phyloP scores from a whole-genome alignment of 2,329 filamentous ascomycete species.

The Thermoascus crustaceus region DNA sequence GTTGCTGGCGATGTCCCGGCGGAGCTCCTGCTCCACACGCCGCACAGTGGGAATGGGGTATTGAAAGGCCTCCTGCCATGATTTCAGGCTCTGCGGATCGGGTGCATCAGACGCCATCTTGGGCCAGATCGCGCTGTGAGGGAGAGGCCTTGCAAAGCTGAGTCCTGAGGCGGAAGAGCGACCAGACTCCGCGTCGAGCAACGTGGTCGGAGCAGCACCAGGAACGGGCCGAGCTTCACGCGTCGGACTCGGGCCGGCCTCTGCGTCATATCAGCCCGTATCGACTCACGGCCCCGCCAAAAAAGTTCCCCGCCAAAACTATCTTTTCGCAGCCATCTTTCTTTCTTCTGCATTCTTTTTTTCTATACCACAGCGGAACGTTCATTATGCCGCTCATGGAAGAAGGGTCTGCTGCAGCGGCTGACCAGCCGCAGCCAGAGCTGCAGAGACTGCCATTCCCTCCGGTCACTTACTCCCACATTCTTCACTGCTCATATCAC shows the following conservation, averaged over 20 bases:
- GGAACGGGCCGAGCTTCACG: not conserved
- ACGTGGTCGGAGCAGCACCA: not conserved
- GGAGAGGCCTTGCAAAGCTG: not conserved
- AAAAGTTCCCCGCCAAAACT: slow-evolving; percentile 2
- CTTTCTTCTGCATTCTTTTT: slow-evolving; percentile 1
- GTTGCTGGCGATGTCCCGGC: slow-evolving; percentile 54
- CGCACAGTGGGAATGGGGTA: slow-evolving; percentile 56
- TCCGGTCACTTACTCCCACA: slow-evolving; percentile 75
- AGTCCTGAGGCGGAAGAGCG: not conserved
- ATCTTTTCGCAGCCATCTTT: too few relatives aligned
- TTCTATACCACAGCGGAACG: not conserved
- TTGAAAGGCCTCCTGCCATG: slow-evolving; percentile 62
- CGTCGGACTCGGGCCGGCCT: not conserved
- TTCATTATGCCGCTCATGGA: slow-evolving; percentile 24
- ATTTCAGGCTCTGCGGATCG: slow-evolving; percentile 48
- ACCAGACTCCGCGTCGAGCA: not conserved
- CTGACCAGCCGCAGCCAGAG: not conserved
- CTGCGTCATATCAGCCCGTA: slow-evolving; percentile 1
- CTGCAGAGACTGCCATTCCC: slow-evolving; percentile 58
- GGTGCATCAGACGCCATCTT: slow-evolving; percentile 49
- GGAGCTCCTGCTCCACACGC: slow-evolving; percentile 56
- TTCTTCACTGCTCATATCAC: slow-evolving; percentile 90
- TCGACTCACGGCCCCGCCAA: not conserved
- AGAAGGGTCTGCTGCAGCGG: not conserved
- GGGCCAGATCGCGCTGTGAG: slow-evolving; percentile 2